Evolutionary conservation across 2,329 filamentous ascomycete species (phyloP).

Genomic region (Didymella pinodella): DNA sequence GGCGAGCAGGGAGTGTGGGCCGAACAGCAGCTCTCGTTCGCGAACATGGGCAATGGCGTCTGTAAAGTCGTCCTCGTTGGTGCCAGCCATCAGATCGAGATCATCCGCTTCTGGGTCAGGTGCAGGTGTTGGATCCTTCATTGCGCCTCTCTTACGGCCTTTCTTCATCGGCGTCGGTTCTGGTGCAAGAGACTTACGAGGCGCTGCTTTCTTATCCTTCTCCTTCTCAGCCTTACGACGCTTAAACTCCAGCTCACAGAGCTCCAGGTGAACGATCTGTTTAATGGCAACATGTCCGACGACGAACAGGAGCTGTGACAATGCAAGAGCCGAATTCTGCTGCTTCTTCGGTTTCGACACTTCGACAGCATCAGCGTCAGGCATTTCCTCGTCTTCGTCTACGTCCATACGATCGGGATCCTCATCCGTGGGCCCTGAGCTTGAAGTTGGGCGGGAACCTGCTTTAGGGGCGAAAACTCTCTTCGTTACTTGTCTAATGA

Average conservation of each 20-base stretch:
- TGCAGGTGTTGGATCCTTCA: conserved; percentile 55
- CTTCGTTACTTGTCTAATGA: conserved; percentile 85
- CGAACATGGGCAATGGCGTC: conserved; percentile 86
- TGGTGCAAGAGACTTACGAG: conserved; percentile 42
- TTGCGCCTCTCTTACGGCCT: conserved; percentile 51
- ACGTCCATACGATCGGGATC: conserved; percentile 23
- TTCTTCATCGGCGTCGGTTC: conserved; percentile 51
- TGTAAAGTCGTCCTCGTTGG: conserved; percentile 91
- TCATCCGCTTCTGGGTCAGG: conserved; percentile 76
- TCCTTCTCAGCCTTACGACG: conserved; percentile 91
- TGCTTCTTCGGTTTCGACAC: conserved; percentile 56
- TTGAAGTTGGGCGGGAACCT: conserved; percentile 42
- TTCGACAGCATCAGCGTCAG: conserved; percentile 30
- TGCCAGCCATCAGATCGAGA: conserved; percentile 94
- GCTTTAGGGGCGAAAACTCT: conserved; percentile 74
- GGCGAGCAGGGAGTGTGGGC: conserved; percentile 81
- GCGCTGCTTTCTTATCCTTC: conserved; percentile 72
- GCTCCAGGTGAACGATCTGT: conserved; percentile 96
- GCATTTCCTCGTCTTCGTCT: conserved; percentile 31
- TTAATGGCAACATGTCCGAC: conserved; percentile 98
- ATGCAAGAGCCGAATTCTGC: conserved; percentile 74
- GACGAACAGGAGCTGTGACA: conserved; percentile 92
- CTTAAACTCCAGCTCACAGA: conserved; percentile 99
- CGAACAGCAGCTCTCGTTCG: conserved; percentile 84
- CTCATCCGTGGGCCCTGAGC: conserved; percentile 45